Evolutionary conservation across 495 filamentous ascomycete species (phyloP), one percentile per base, ranked within the genome.

Genomic region (Zalerion maritima): DNA sequence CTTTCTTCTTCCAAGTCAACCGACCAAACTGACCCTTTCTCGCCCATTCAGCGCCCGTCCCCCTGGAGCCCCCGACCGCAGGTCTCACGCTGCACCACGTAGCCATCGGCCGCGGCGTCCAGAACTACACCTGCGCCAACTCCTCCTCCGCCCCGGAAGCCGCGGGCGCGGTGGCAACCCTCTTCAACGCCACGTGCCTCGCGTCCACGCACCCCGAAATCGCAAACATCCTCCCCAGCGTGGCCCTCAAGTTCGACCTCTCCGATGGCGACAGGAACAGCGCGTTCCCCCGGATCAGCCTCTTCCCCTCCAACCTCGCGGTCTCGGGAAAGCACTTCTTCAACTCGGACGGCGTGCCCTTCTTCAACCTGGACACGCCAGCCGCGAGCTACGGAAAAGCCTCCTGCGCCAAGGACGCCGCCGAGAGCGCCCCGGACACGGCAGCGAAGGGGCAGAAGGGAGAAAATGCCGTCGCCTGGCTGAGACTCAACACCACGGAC

Each of bases 91-190:
- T 83, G 17, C 69, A 66, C 46, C 81, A 89, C 46, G 75, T 94
- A 18, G 82, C 74, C 42, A 60, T 96, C 28, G 87, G 87, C 43
- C 76, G 81, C 19, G 87, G 87, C 21, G 86, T 75, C 7, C 70
- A 94, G 60, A 94, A 94, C 64, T 96, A 94, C 54, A 85, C 82
- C 34, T 94, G 87, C 62, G 55, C 56, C 30, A 65, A 69, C 38
- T 44, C 68, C 2, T 51, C 60, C 1, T 65, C 72, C 0, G 47
- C 54, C 0, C 87, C 87, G n/a, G 47, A 46, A 3, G 52, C 72
- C 11, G 48, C 64, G 22, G 89, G 89, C 35, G 89, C 89, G 31
- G 50, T 82, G 11, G 89, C 89, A 26, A 73, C 64, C 14, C 82
- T 97, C 37, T 94, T 76, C 73, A 80, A 97, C 55, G 76, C 69